Percentiles rank a stretch among this genome's conserved stretches.
phyloP scores from a whole-genome alignment of 2,329 filamentous ascomycete species.

The Exophiala sp. region DNA sequence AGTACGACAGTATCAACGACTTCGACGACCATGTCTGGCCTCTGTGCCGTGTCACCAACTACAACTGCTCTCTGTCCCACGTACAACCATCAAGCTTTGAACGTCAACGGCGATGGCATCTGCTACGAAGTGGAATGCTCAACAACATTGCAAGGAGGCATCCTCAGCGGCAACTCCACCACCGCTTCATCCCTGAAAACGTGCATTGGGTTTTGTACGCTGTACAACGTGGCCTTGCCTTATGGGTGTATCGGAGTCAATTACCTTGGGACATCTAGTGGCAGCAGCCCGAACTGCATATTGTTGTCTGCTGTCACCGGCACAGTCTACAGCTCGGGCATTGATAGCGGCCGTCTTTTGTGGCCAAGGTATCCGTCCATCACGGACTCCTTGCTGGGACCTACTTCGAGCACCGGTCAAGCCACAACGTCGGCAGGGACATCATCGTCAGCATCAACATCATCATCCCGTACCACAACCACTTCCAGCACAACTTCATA shows the following conservation, averaged over 20 bases:
- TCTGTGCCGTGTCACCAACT: constrained; percentile 14
- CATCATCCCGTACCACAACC: constrained; percentile 2
- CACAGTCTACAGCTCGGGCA: constrained; percentile 2
- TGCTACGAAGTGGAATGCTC: constrained; percentile 23
- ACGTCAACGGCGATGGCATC: constrained; percentile 20
- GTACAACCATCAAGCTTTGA: constrained; percentile 21
- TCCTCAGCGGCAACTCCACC: constrained; percentile 15
- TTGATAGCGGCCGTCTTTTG: constrained; percentile 17
- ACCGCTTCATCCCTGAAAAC: constrained; percentile 11
- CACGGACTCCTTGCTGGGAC: constrained; percentile 10
- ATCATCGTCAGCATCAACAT: not conserved
- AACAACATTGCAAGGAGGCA: constrained; percentile 12
- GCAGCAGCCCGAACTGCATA: constrained; percentile 16
- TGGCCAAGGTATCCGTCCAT: constrained; percentile 19
- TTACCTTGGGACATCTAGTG: constrained; percentile 7
- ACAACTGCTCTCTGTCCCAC: constrained; percentile 17
- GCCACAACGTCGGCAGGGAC: not conserved
- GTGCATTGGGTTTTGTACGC: constrained; percentile 17
- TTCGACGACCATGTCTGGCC: constrained; percentile 2
- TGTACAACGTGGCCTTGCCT: constrained; percentile 23
- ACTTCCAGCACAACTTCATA: constrained; percentile 4
- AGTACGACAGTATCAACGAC: constrained; percentile 29
- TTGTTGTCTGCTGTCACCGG: constrained; percentile 14
- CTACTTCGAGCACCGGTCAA: not conserved
- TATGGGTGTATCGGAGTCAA: constrained; percentile 23